Evolutionary conservation across 129 eudicot species (phyloP), one percentile per base, ranked within the genome.

Genomic region (Kitagawia praeruptora): DNA sequence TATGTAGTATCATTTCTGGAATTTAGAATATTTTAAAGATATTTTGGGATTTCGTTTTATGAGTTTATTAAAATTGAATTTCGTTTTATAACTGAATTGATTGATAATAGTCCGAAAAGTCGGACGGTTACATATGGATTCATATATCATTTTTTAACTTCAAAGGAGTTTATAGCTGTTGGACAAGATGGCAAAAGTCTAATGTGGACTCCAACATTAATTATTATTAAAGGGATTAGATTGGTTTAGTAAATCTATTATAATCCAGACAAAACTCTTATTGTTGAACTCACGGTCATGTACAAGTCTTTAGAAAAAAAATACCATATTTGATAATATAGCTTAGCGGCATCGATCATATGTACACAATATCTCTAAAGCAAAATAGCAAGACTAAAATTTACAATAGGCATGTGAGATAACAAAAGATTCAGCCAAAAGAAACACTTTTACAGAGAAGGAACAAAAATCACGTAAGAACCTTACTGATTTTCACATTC

Each of bases 111-210:
- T n/a, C n/a, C n/a, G n/a, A n/a, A n/a, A n/a, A n/a, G n/a, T n/a
- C n/a, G n/a, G n/a, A n/a, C n/a, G n/a, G n/a, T n/a, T n/a, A n/a
- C n/a, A n/a, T n/a, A n/a, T n/a, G n/a, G n/a, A n/a, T n/a, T n/a
- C n/a, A n/a, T n/a, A n/a, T n/a, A n/a, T n/a, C n/a, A n/a, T n/a
- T n/a, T n/a, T n/a, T n/a, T n/a, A n/a, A n/a, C n/a, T n/a, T n/a
- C n/a, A n/a, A n/a, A n/a, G n/a, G n/a, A n/a, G n/a, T n/a, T n/a
- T 97, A 27, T 63, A 63, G 70, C 34, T 63, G 27, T 21, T 54
- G 64, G 64, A 21, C 27, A 21, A 8, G 27, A 54, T 27, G 39
- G 38, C 15, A 63, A n/a, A 9, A n/a, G 34, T 63, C 3, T 27
- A 63, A 63, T 9, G 70, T 27, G 5, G 25, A 63, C 70, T 63